phyloP scores from a whole-genome alignment of 208 protist species.

The Angomonas deanei region DNA sequence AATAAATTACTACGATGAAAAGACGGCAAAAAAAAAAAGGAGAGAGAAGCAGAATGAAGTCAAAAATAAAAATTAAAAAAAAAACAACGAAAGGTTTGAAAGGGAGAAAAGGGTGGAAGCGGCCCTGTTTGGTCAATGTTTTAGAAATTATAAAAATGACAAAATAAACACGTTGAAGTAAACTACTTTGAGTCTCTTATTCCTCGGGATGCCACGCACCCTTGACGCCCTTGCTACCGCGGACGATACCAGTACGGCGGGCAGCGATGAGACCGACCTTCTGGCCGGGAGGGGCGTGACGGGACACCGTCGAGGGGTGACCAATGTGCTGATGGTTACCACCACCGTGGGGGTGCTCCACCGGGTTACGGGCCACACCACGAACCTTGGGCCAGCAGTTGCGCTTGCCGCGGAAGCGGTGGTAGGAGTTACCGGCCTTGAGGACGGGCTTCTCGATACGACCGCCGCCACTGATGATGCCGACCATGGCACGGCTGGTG shows the following conservation, averaged over 20 bases:
- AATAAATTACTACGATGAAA: background rate
- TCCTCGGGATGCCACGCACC: slow-evolving; percentile 88
- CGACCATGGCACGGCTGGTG: slow-evolving; percentile 95
- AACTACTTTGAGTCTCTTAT: slow-evolving; percentile 23
- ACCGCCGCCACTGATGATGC: slow-evolving; percentile 98
- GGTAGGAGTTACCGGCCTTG: slow-evolving; percentile 98
- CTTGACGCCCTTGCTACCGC: slow-evolving; percentile 87
- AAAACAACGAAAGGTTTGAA: background rate
- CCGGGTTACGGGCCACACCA: slow-evolving; percentile 99
- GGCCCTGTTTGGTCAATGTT: too few relatives aligned
- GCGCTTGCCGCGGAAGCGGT: slow-evolving; percentile 98
- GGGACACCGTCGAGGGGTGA: slow-evolving; percentile 92
- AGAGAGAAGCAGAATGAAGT: background rate
- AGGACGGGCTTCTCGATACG: slow-evolving; percentile 99
- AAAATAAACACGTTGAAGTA: slow-evolving; percentile 17
- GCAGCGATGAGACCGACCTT: slow-evolving; percentile 99
- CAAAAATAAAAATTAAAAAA: background rate
- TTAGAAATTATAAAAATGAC: slow-evolving; percentile 15
- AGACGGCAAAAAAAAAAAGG: slow-evolving; percentile 6
- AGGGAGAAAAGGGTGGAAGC: background rate
- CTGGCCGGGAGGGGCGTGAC: slow-evolving; percentile 91
- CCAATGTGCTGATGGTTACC: slow-evolving; percentile 99
- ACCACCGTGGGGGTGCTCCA: slow-evolving; percentile 99
- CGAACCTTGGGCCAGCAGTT: slow-evolving; percentile 98
- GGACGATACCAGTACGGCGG: slow-evolving; percentile 95